These are phyloP conservation scores for Kuraishia capsulata DNA, from an alignment of 805 yeast species.

Conservation along the genomic window DNA sequence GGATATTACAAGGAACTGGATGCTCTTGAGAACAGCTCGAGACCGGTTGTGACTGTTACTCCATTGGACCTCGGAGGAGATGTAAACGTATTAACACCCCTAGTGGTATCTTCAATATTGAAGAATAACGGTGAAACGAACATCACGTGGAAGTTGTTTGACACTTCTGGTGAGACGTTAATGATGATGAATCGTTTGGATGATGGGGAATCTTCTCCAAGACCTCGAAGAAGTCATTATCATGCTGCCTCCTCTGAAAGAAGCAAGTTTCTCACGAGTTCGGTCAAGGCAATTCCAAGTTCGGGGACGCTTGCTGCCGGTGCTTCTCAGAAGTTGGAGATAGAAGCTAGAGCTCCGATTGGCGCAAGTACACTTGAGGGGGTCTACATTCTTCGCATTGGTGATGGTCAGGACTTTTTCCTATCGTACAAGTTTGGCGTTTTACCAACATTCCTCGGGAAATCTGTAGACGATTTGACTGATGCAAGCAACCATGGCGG, in stretches of 20 bases:
- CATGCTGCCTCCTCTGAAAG: not conserved
- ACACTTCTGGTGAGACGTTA: conserved; percentile 16
- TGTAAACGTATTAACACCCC: conserved; percentile 15
- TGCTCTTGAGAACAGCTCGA: conserved; percentile 30
- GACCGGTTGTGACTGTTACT: conserved; percentile 29
- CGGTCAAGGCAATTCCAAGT: conserved; percentile 14
- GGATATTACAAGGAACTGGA: conserved; percentile 31
- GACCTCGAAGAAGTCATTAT: not conserved
- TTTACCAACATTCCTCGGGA: conserved; percentile 18
- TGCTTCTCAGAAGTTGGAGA: conserved; percentile 17
- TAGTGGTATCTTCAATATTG: conserved; percentile 17
- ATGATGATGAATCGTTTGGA: conserved; percentile 9
- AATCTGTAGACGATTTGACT: conserved; percentile 15
- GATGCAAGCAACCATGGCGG: not conserved
- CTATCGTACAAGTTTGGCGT: conserved; percentile 17
- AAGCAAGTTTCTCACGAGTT: conserved; percentile 8
- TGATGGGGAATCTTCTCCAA: not conserved
- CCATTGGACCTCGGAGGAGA: conserved; percentile 22
- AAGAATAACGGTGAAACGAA: conserved; percentile 25
- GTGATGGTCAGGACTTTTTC: conserved; percentile 21
- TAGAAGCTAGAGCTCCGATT: conserved; percentile 3
- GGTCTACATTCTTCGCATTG: conserved; percentile 14
- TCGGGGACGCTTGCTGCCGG: conserved; percentile 4
- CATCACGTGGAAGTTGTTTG: conserved; percentile 28
- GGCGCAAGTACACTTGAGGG: not conserved